Evolutionary conservation across 805 yeast species (phyloP).

Genomic region (Metschnikowia bowlesiae): DNA sequence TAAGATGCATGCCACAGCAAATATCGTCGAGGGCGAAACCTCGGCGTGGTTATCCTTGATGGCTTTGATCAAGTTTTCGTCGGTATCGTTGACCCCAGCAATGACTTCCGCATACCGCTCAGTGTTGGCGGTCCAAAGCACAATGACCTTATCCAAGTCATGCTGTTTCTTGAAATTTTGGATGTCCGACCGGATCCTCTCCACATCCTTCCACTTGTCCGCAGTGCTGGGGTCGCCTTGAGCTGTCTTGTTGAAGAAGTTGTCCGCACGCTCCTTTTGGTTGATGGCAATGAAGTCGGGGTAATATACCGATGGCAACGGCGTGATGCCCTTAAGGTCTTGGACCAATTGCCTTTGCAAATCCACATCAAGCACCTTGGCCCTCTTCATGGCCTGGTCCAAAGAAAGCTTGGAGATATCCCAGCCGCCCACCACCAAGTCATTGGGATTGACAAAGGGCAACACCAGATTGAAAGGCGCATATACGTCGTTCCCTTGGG

Average conservation of each 20-base stretch:
- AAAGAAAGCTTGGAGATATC: conserved; percentile 75
- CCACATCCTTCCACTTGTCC: conserved; percentile 87
- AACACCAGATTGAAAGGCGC: conserved; percentile 88
- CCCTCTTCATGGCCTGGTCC: conserved; percentile 75
- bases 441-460: conserved; percentile 88
- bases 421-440: conserved; percentile 91
- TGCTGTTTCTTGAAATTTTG: conserved; percentile 68
- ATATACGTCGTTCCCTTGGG: conserved; percentile 76
- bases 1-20: conserved; percentile 88
- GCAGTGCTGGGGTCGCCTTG: conserved; percentile 47
- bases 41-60: conserved; percentile 78
- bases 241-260: conserved; percentile 59
- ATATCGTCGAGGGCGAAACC: conserved; percentile 87
- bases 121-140: conserved; percentile 96
- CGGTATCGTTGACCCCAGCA: conserved; percentile 81
- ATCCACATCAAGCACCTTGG: conserved; percentile 81
- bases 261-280: conserved; percentile 89
- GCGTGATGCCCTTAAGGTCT: conserved; percentile 56
- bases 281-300: conserved; percentile 96
- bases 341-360: conserved; percentile 72
- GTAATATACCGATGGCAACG: conserved; percentile 83
- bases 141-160: conserved; percentile 77
- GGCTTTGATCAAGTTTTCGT: conserved; percentile 69
- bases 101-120: conserved; percentile 82
- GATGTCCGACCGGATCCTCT: conserved; percentile 79